Percentiles rank a stretch among this genome's conserved stretches.
Evolutionary conservation across 805 yeast species (phyloP).

Genomic region (Jamesozyma hellenica): DNA sequence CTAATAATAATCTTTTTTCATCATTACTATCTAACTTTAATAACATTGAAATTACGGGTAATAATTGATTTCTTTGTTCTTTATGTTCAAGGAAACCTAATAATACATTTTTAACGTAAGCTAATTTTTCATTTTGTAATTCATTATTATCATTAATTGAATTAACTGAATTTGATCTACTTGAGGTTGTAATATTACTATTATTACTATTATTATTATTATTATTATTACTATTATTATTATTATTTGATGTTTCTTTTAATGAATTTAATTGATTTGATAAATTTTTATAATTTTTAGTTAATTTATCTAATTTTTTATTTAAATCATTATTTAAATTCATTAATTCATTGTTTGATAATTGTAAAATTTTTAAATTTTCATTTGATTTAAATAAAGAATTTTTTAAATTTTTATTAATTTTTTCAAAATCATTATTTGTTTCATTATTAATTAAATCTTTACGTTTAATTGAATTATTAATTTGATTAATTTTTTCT

Average conservation of each 20-base stretch:
- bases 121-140: slow-evolving; percentile 39
- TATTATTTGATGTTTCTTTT: slow-evolving; percentile 23
- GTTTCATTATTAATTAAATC: slow-evolving; percentile 20
- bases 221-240: background rate
- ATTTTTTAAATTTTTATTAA: slow-evolving; percentile 37
- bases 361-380: slow-evolving; percentile 48
- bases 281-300: slow-evolving; percentile 59
- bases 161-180: slow-evolving; percentile 29
- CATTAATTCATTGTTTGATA: slow-evolving; percentile 43
- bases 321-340: slow-evolving; percentile 57
- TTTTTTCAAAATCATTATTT: slow-evolving; percentile 25
- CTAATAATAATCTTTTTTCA: slow-evolving; percentile 57
- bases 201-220: background rate
- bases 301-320: slow-evolving; percentile 54
- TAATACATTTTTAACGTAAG: slow-evolving; percentile 82
- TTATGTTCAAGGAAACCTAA: slow-evolving; percentile 83
- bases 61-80: slow-evolving; percentile 76
- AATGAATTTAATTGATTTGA: slow-evolving; percentile 46
- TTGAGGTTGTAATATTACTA: slow-evolving; percentile 9
- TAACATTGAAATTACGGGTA: slow-evolving; percentile 77
- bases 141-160: background rate
- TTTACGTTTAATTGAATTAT: slow-evolving; percentile 22
- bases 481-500: slow-evolving; percentile 24
- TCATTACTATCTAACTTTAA: slow-evolving; percentile 62
- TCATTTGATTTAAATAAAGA: slow-evolving; percentile 43